These are phyloP conservation scores for Dothidotthia symphoricarpi DNA, from an alignment of 2,329 filamentous ascomycete species.

Conservation along the genomic window DNA sequence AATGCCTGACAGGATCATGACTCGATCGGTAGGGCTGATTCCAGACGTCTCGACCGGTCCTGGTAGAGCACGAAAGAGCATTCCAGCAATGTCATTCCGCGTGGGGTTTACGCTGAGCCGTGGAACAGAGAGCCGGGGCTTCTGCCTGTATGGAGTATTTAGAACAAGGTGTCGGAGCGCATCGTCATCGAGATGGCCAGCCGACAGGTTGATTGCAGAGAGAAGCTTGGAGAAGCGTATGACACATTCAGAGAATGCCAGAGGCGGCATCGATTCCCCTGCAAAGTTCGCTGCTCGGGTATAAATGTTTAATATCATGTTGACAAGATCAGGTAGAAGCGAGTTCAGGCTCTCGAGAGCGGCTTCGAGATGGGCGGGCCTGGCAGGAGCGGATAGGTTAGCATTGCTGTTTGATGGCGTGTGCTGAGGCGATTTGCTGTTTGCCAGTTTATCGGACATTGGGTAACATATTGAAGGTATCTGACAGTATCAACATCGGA, in stretches of 20 bases:
- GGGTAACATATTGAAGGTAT: slow-evolving; percentile 56
- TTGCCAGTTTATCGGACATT: slow-evolving; percentile 48
- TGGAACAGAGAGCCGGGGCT: slow-evolving; percentile 35
- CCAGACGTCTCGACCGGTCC: slow-evolving; percentile 55
- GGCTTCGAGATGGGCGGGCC: slow-evolving; percentile 43
- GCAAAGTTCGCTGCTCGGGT: slow-evolving; percentile 62
- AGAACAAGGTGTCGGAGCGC: slow-evolving; percentile 52
- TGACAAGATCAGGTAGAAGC: slow-evolving; percentile 70
- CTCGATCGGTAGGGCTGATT: slow-evolving; percentile 71
- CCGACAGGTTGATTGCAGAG: slow-evolving; percentile 63
- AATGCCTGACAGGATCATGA: slow-evolving; percentile 79
- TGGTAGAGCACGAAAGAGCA: slow-evolving; percentile 49
- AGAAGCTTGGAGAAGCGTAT: slow-evolving; percentile 72
- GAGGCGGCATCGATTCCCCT: slow-evolving; percentile 67
- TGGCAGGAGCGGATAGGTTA: slow-evolving; percentile 42
- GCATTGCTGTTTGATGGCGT: slow-evolving; percentile 41
- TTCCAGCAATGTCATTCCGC: slow-evolving; percentile 39
- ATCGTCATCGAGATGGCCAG: slow-evolving; percentile 61
- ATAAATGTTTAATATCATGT: slow-evolving; percentile 73
- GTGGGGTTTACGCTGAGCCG: slow-evolving; percentile 37
- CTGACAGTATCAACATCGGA: slow-evolving; percentile 29
- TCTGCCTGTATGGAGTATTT: slow-evolving; percentile 48
- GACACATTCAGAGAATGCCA: slow-evolving; percentile 69
- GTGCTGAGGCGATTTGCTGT: slow-evolving; percentile 45
- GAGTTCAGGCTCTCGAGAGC: slow-evolving; percentile 52